Base-by-base conservation (phyloP, 176 grass and related monocot genomes). In the Phragmites australis region DNA sequence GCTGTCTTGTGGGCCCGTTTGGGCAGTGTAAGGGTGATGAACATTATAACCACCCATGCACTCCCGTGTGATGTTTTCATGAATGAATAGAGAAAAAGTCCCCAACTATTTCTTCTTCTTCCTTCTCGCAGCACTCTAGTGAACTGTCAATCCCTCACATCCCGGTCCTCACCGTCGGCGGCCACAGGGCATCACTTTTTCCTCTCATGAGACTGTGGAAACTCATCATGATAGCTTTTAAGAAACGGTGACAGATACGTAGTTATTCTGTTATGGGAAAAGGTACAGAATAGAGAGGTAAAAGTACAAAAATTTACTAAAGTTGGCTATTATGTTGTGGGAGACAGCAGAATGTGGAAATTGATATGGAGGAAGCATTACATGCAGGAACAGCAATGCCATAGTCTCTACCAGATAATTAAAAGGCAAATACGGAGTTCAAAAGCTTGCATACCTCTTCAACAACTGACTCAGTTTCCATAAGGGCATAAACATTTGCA, bases 401-500 rank as follows among this genome's bases (percentile, higher is more conserved):
- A 51, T 11, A 45, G 55, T 65, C 19, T 61, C 6, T 23, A 29
- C 16, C 16, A 49, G 49, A 65, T 15, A 19, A 74, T 39, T 3
- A 27, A 44, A 68, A 37, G 15, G 22, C 7, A 79, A 49, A 40
- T 67, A 52, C 17, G 45, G 26, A 56, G 49, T 50, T 70, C 37
- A 61, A 66, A 83, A 60, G n/a, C 50, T 32, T 44, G 22, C 10
- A 27, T 87, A 98, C 95, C 92, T 98, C 92, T 53, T 98, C 90
- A 10, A 94, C 74, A 40, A 93, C 82, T 65, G 95, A 75, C 87
- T 98, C 95, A 85, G 85, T 87, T 86, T 98, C 92, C 65, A 98
- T 54, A 52, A 98, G 75, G 32, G 95, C 85, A 85, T 98, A 93
- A 56, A 98, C 92, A 89, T 98, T 98, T 94, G 95, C 95, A 44